Conservation (phyloP, 129 eudicot genomes). For the Helianthus tuberosus region DNA sequence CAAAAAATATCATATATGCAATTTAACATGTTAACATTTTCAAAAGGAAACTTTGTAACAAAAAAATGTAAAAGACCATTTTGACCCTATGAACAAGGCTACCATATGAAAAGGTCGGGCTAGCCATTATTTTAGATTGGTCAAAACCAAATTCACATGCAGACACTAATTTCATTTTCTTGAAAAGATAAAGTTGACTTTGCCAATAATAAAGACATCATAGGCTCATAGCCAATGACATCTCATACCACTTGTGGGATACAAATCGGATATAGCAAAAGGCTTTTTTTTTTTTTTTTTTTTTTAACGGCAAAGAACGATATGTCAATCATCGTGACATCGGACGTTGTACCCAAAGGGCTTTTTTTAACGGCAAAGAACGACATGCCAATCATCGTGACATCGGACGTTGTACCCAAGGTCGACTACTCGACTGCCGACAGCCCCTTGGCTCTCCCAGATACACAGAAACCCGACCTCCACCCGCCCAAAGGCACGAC, state of each 20-base stretch:
- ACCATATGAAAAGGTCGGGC: too few relatives aligned
- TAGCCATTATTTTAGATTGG: background rate
- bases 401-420: too few relatives aligned
- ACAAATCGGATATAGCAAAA: slow-evolving; percentile 11
- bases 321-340: too few relatives aligned
- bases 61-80: slow-evolving; percentile 7
- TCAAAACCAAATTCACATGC: slow-evolving; percentile 8
- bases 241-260: slow-evolving; percentile 28
- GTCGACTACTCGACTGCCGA: too few relatives aligned
- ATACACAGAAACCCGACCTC: too few relatives aligned
- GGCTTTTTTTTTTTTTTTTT: background rate
- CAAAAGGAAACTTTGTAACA: background rate
- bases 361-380: too few relatives aligned
- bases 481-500: too few relatives aligned
- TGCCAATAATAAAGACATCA: slow-evolving; percentile 29
- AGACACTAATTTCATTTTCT: slow-evolving; percentile 27
- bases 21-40: background rate
- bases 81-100: background rate
- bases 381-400: too few relatives aligned
- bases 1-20: too few relatives aligned
- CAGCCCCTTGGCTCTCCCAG: too few relatives aligned
- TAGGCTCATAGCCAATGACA: slow-evolving; percentile 35
- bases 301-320: too few relatives aligned
- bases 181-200: slow-evolving; percentile 47
- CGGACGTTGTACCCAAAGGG: too few relatives aligned